A percentile compares a stretch with the other conserved stretches of the same genome.
phyloP scores from a whole-genome alignment of 352 stramenopile genomes.

The Phytophthora brassicae region DNA sequence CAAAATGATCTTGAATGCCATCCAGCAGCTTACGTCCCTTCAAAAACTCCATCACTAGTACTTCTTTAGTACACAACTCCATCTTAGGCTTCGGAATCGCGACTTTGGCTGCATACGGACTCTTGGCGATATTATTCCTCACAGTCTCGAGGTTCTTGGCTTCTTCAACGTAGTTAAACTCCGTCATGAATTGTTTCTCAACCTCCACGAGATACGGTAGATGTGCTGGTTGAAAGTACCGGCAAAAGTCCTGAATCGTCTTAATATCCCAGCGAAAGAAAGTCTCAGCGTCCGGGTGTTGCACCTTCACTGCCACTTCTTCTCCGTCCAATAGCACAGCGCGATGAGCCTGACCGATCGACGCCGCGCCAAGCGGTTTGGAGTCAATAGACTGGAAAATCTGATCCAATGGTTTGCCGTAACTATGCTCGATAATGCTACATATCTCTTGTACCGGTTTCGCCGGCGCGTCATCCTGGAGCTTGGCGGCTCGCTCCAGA shows the following conservation, averaged over 20 bases:
- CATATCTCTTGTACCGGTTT: conserved; percentile 75
- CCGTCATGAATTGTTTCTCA: conserved; percentile 97
- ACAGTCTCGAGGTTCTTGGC: conserved; percentile 90
- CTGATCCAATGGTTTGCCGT: conserved; percentile 52
- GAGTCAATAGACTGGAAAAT: conserved; percentile 68
- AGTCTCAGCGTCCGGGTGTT: conserved; percentile 93
- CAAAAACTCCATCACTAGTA: conserved; percentile 96
- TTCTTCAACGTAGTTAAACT: conserved; percentile 97
- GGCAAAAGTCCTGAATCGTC: conserved; percentile 95
- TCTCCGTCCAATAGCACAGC: conserved; percentile 68
- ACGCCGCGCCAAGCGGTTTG: conserved; percentile 75
- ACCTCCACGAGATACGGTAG: conserved; percentile 93
- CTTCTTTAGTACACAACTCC: conserved; percentile 92
- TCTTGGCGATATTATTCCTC: conserved; percentile 87
- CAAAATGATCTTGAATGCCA: conserved; percentile 91
- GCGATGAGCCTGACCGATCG: conserved; percentile 84
- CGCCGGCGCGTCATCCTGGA: conserved; percentile 80
- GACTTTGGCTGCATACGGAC: conserved; percentile 65
- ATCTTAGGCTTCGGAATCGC: conserved; percentile 85
- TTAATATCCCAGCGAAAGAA: conserved; percentile 96
- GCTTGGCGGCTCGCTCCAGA: conserved; percentile 62
- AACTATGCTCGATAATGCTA: conserved; percentile 74
- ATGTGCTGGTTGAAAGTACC: conserved; percentile 94
- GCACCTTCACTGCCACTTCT: conserved; percentile 90
- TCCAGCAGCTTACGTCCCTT: conserved; percentile 85